These are phyloP conservation scores for Sporothrix brasiliensis DNA, from an alignment of 2,329 filamentous ascomycete genomes.

Conservation along the genomic window DNA sequence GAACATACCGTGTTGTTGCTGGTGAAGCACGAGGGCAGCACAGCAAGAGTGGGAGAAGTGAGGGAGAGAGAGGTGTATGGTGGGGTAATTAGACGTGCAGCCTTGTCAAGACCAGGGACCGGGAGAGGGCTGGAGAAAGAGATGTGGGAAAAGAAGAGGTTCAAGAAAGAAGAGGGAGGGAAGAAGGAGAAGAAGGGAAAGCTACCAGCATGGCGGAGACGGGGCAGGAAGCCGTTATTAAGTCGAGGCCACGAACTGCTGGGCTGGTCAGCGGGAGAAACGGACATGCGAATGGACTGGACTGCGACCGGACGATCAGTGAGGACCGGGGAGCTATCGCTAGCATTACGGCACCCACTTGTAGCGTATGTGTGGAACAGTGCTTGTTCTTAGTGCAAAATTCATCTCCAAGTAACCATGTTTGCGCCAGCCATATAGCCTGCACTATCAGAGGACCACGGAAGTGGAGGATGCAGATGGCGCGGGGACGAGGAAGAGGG, in stretches of 20 bases:
- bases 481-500: conserved; percentile 26
- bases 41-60: not conserved
- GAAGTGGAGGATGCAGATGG: conserved; percentile 23
- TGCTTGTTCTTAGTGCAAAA: conserved; percentile 17
- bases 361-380: conserved; percentile 9
- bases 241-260: conserved; percentile 27
- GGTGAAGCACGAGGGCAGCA: conserved; percentile 23
- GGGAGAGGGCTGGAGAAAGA: conserved; percentile 1
- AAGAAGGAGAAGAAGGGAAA: conserved; percentile 29
- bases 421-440: conserved; percentile 11
- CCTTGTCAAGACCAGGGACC: conserved; percentile 16
- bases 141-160: conserved; percentile 24
- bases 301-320: conserved; percentile 2
- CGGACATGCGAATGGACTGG: conserved; percentile 26
- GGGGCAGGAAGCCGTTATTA: conserved; percentile 32
- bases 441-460: conserved; percentile 22
- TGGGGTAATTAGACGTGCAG: conserved; percentile 29
- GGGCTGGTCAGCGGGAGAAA: conserved; percentile 32
- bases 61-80: conserved; percentile 19
- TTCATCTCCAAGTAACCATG: conserved; percentile 27
- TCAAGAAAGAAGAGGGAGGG: not conserved
- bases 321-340: conserved; percentile 30
- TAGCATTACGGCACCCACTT: conserved; percentile 31
- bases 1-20: not conserved
- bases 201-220: conserved; percentile 16